These are phyloP conservation scores for Exophiala dermatitidis DNA, from an alignment of 2,329 filamentous ascomycete species.

Conservation along the genomic window DNA sequence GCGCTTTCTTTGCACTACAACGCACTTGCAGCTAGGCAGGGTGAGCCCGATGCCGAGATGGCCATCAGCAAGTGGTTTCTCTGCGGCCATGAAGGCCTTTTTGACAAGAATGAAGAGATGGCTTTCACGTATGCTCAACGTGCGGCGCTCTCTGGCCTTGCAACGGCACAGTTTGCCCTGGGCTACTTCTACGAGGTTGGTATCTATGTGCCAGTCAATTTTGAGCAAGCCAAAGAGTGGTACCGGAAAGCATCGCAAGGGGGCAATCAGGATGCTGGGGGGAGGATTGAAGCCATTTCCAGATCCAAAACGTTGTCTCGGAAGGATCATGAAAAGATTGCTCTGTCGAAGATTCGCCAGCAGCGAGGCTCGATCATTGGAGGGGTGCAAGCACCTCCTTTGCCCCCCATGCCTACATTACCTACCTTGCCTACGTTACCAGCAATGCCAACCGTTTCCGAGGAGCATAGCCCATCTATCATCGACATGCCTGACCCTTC, in stretches of 20 bases:
- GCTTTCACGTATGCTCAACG: conserved; percentile 86
- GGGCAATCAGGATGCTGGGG: conserved; percentile 81
- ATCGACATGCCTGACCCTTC: conserved; percentile 46
- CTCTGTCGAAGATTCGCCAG: conserved; percentile 79
- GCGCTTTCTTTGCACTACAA: conserved; percentile 93
- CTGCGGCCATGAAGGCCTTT: conserved; percentile 85
- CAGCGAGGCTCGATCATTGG: conserved; percentile 56
- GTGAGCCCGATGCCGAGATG: conserved; percentile 87
- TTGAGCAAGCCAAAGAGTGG: conserved; percentile 78
- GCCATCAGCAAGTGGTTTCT: conserved; percentile 98
- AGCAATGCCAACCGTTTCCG: conserved; percentile 38
- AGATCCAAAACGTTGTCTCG: conserved; percentile 79
- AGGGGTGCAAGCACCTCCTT: conserved; percentile 20
- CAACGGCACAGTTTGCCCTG: conserved; percentile 91
- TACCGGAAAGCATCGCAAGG: conserved; percentile 83
- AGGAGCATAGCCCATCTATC: conserved; percentile 28
- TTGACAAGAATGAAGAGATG: conserved; percentile 90
- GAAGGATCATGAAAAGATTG: conserved; percentile 85
- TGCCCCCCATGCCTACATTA: conserved; percentile 10
- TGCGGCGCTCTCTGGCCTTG: conserved; percentile 70
- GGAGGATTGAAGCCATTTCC: conserved; percentile 74
- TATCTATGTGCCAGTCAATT: conserved; percentile 76
- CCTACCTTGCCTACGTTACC: conserved; percentile 20
- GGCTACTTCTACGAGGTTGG: conserved; percentile 98
- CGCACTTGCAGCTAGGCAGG: conserved; percentile 81